Evolutionary conservation across 208 protist genomes (phyloP).

Genomic region (Porcisia hertigi): DNA sequence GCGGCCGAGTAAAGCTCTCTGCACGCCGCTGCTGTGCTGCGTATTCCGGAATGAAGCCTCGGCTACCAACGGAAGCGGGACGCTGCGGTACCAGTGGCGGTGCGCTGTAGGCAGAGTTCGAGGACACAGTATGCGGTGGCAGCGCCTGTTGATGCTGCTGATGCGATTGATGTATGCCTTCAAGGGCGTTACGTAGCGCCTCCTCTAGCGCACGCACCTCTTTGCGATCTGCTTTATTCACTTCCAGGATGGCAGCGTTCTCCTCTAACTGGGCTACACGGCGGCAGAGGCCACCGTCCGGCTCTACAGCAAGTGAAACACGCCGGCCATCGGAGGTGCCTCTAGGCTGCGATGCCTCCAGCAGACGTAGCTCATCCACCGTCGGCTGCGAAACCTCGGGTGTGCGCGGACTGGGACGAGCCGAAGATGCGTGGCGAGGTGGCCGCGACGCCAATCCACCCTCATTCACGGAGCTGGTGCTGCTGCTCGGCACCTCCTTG

Average conservation of each 20-base stretch:
- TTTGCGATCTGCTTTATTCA: constrained; percentile 75
- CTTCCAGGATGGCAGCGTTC: constrained; percentile 64
- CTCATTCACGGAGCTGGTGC: neutral
- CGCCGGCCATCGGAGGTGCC: constrained; percentile 14
- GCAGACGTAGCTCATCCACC: constrained; percentile 38
- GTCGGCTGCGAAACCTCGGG: constrained; percentile 40
- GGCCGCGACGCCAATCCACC: neutral
- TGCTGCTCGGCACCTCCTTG: constrained; percentile 9
- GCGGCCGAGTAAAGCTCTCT: neutral
- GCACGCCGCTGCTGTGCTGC: neutral
- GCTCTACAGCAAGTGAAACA: constrained; percentile 44
- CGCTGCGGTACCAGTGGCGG: constrained; percentile 31
- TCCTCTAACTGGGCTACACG: constrained; percentile 79
- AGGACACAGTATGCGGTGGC: neutral
- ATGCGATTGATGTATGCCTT: neutral
- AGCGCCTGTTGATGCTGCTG: constrained; percentile 4
- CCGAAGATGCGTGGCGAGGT: constrained; percentile 3
- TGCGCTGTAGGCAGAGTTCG: neutral
- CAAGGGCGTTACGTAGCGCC: constrained; percentile 35
- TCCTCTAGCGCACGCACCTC: constrained; percentile 69
- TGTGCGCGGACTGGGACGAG: neutral
- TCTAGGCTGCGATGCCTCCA: constrained; percentile 29
- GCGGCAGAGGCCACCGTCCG: constrained; percentile 55
- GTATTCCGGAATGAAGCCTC: constrained; percentile 9
- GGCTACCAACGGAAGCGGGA: constrained; percentile 22